These are phyloP conservation scores for Taxillus chinensis DNA, from an alignment of 164 flowering plant species.

Conservation along the genomic window DNA sequence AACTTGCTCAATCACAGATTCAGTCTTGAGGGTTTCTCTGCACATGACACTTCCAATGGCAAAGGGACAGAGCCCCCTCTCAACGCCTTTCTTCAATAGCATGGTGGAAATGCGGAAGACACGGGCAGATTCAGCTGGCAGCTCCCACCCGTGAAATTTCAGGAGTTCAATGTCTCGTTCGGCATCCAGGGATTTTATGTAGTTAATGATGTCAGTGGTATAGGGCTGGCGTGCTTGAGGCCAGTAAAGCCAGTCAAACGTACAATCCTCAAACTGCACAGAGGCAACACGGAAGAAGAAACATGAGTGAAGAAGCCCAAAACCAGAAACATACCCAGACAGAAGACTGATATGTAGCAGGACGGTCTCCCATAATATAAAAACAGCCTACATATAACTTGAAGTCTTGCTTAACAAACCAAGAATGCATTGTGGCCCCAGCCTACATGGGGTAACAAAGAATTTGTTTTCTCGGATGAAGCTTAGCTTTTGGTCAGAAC, in stretches of 20 bases:
- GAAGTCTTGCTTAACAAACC: not conserved
- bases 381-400: too few species aligned
- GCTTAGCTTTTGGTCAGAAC: too few species aligned
- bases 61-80: constrained; percentile 29
- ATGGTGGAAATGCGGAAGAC: constrained; percentile 32
- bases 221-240: constrained; percentile 33
- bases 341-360: too few species aligned
- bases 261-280: constrained; percentile 38
- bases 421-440: not conserved
- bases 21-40: constrained; percentile 23
- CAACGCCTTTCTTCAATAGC: constrained; percentile 42
- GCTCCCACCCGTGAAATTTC: constrained; percentile 33
- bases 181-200: constrained; percentile 32
- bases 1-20: constrained; percentile 29
- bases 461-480: too few species aligned
- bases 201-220: constrained; percentile 18
- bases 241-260: constrained; percentile 47
- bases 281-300: not conserved
- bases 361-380: too few species aligned
- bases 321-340: not conserved
- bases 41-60: constrained; percentile 41
- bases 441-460: too few species aligned
- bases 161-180: constrained; percentile 29
- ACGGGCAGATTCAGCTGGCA: constrained; percentile 24
- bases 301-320: not conserved